Evolutionary conservation across 805 yeast species (phyloP), one percentile per base, ranked within the genome.

Genomic region (Ogataea siamensis): DNA sequence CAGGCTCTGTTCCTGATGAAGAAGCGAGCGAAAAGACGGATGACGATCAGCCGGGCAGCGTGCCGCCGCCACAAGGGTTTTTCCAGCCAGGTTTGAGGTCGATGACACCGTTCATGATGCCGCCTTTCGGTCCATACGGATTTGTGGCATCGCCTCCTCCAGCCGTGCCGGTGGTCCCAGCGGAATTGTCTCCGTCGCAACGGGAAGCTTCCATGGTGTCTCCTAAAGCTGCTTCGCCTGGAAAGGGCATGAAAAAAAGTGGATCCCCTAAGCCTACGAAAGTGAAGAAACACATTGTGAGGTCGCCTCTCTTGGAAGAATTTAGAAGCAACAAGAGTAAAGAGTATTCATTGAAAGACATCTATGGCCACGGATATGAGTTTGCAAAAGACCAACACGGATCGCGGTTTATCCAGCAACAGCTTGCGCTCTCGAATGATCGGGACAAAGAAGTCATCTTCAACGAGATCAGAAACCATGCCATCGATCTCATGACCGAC

Each of bases 321-420:
- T 86, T 91, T 46, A 76, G 96, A 36, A 73, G 78, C 42, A 81
- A 79, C 54, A 69, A 70, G 46, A 54, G 70, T 23, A 81, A 76
- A 32, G 78, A 78, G 44, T 83, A 78, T 57, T 70, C 70, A 20
- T 68, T 93, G 49, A 76, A 72, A 42, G 95, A 86, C 55, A 80
- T 91, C 23, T 76, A 78, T 49, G 96, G 95, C 6, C 88, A 83
- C 57, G 93, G 93, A 5, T 71, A 84, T 43, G 98, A 91, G 61
- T 91, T 93, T 52, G 78, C 95, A 34, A 86, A 86, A 49, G 99
- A 93, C 64, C 99, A 93, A 64, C 94, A 88, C 59, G 99, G 99
- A 3, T 89, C 98, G 4, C 73, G 99, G 47, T 93, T 91, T 54
- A 91, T 93, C 47, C 99, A 93, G 64, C 95, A 89, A 53, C 83